phyloP scores from a whole-genome alignment of 495 filamentous ascomycete genomes.

The Penicillium cinerascens region DNA sequence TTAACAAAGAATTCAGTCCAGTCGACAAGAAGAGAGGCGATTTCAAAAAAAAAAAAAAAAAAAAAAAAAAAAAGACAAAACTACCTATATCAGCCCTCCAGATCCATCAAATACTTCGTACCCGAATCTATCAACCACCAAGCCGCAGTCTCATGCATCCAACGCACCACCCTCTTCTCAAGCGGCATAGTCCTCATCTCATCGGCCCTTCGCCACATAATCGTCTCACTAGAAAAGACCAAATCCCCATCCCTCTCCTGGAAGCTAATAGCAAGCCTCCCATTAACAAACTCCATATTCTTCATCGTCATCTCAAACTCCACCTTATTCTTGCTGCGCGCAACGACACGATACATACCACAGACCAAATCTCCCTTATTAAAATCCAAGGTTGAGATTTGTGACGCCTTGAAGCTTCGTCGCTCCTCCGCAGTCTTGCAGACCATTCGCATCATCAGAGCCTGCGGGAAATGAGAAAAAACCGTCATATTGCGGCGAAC shows the following conservation, averaged over 20 bases:
- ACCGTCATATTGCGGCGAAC: constrained; percentile 36
- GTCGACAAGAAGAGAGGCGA: background rate
- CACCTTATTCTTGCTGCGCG: constrained; percentile 23
- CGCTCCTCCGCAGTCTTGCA: constrained; percentile 11
- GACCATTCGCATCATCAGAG: constrained; percentile 20
- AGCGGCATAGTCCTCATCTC: constrained; percentile 27
- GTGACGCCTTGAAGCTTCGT: constrained; percentile 21
- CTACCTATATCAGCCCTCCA: constrained; percentile 6
- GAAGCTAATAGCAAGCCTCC: constrained; percentile 28
- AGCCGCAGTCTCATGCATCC: constrained; percentile 35
- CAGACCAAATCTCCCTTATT: constrained; percentile 32
- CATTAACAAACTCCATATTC: constrained; percentile 19
- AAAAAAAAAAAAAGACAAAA: background rate
- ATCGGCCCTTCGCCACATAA: constrained; percentile 32
- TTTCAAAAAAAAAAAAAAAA: background rate
- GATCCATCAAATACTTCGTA: constrained; percentile 28
- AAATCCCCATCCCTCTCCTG: constrained; percentile 14
- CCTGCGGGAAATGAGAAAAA: constrained; percentile 32
- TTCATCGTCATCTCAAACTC: constrained; percentile 31
- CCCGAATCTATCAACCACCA: constrained; percentile 44
- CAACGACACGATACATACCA: constrained; percentile 29
- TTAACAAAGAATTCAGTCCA: background rate
- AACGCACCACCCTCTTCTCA: constrained; percentile 23
- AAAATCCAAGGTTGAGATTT: constrained; percentile 30
- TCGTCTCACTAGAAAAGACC: constrained; percentile 31